Evolutionary conservation across 495 filamentous ascomycete species (phyloP).

Genomic region (Umbilicaria muhlenbergii): DNA sequence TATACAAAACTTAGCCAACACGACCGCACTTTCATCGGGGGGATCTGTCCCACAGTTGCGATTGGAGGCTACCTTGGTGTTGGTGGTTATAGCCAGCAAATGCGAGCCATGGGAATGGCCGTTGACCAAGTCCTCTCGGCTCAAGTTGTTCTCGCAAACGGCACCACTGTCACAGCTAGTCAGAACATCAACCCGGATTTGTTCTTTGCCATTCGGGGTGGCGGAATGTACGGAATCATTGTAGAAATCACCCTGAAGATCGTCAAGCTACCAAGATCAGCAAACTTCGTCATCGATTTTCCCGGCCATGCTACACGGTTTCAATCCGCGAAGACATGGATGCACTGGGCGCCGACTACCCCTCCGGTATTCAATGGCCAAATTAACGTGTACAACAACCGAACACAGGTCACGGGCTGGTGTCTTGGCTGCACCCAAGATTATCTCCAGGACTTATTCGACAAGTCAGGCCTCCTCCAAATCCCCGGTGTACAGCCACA

Average conservation of each 20-base stretch:
- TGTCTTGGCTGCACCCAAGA: slow-evolving; percentile 3
- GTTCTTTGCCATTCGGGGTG: slow-evolving; percentile 34
- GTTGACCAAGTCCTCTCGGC: slow-evolving; percentile 31
- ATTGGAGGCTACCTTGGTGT: slow-evolving; percentile 1
- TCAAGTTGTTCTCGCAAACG: slow-evolving; percentile 29
- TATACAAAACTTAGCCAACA: background rate
- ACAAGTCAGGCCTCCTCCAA: slow-evolving; percentile 4
- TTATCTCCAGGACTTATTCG: slow-evolving; percentile 1
- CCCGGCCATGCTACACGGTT: background rate
- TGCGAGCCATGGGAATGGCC: slow-evolving; percentile 21
- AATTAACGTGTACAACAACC: slow-evolving; percentile 5
- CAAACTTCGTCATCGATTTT: slow-evolving; percentile 1
- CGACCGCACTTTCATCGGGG: slow-evolving; percentile 1
- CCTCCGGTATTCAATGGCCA: background rate
- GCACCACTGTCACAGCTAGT: slow-evolving; percentile 24
- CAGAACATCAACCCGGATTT: slow-evolving; percentile 28
- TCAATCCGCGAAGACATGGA: slow-evolving; percentile 2
- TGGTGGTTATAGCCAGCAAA: slow-evolving; percentile 6
- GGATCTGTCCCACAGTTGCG: slow-evolving; percentile 5
- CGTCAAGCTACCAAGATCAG: slow-evolving; percentile 1
- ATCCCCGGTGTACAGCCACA: background rate
- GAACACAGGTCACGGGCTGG: slow-evolving; percentile 4
- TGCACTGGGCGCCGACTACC: slow-evolving; percentile 4
- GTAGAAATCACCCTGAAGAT: slow-evolving; percentile 22
- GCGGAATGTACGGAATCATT: slow-evolving; percentile 29